phyloP scores from a whole-genome alignment of 352 stramenopile genomes.

The Phytopythium montanum region DNA sequence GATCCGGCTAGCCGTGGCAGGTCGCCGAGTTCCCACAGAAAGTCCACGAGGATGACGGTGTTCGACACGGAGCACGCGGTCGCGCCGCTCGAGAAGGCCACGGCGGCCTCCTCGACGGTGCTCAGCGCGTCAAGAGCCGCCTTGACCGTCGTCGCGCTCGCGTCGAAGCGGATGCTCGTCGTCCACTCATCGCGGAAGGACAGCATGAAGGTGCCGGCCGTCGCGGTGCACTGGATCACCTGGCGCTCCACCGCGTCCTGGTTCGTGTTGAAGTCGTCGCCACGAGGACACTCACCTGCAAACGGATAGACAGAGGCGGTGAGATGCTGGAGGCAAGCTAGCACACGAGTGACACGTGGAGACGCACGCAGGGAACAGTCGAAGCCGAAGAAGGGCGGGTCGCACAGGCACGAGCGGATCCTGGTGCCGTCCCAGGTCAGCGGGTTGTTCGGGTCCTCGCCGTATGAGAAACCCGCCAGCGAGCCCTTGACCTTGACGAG shows the following conservation, averaged over 20 bases:
- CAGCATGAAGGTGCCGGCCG: conserved; percentile 55
- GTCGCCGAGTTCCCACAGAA: conserved; percentile 56
- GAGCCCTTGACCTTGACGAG: conserved; percentile 53
- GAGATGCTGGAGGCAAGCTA: too few relatives aligned
- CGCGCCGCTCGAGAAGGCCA: conserved; percentile 29
- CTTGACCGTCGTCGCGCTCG: conserved; percentile 32
- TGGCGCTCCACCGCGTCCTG: conserved; percentile 56
- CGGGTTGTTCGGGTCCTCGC: conserved; percentile 60
- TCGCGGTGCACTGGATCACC: conserved; percentile 56
- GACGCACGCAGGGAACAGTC: conserved; percentile 63
- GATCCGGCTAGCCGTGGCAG: conserved; percentile 42
- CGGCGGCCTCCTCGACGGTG: conserved; percentile 36
- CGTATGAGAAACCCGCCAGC: conserved; percentile 50
- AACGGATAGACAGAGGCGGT: too few relatives aligned
- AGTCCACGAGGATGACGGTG: conserved; percentile 53
- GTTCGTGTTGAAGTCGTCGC: conserved; percentile 67
- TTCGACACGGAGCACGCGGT: conserved; percentile 40
- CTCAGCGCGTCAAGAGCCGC: conserved; percentile 42
- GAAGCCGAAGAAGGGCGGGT: conserved; percentile 51
- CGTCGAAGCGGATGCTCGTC: conserved; percentile 28
- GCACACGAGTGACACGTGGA: not conserved
- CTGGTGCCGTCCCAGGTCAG: conserved; percentile 69
- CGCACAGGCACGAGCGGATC: conserved; percentile 67
- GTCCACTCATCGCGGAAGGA: conserved; percentile 65
- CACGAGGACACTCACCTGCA: conserved; percentile 60